Evolutionary conservation across 306 rosid species (phyloP).

Genomic region (Castanea sativa): DNA sequence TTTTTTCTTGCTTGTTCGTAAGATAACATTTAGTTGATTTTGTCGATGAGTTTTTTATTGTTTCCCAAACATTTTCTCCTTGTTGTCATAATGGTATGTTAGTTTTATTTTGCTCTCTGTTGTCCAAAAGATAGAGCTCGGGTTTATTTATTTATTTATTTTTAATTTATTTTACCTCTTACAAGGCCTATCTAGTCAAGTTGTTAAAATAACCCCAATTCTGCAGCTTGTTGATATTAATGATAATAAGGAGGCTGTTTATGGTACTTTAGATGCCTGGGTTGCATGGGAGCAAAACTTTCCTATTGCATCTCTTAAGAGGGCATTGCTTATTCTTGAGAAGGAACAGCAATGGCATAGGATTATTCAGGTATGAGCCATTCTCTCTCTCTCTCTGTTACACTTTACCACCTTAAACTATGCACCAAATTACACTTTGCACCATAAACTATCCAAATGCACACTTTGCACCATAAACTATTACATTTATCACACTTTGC

Average conservation of each 20-base stretch:
- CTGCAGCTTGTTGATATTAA: constrained; percentile 70
- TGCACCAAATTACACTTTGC: no score
- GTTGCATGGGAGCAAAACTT: constrained; percentile 87
- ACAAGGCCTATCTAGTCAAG: background rate
- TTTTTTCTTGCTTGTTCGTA: background rate
- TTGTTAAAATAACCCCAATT: constrained; percentile 19
- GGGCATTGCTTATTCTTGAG: constrained; percentile 59
- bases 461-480: no score
- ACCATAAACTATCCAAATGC: no score
- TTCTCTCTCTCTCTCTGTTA: background rate
- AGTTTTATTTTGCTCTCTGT: background rate
- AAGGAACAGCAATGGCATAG: constrained; percentile 93
- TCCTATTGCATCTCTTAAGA: constrained; percentile 63
- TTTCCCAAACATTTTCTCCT: background rate
- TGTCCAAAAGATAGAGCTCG: background rate
- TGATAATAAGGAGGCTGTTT: constrained; percentile 73
- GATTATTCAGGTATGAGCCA: constrained; percentile 57
- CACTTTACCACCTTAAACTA: no score
- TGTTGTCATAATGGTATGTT: background rate
- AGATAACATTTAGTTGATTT: background rate
- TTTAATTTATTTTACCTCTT: background rate
- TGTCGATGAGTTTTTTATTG: background rate
- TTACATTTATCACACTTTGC: no score
- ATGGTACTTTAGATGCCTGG: constrained; percentile 91
- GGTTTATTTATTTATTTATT: background rate